Evolutionary conservation across 2,329 filamentous ascomycete species (phyloP), one percentile per base, ranked within the genome.

Genomic region (Zalaria obscura): DNA sequence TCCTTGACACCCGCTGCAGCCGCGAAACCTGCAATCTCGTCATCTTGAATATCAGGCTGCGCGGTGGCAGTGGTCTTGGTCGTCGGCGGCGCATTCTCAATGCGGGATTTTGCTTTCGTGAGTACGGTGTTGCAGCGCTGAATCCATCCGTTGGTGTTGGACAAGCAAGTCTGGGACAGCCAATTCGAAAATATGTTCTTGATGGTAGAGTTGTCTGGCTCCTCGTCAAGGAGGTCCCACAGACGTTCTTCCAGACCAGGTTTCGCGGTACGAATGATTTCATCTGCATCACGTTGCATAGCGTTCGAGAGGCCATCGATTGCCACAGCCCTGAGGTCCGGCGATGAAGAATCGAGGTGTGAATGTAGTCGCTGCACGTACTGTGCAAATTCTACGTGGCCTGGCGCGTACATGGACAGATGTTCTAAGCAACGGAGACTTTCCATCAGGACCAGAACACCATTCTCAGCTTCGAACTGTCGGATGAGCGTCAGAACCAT

Each of bases 21-120:
- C 28, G 88, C 88, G 55, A 98, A 96, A 0, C 91, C 91, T 40
- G 91, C 91, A 31, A 94, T 89, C 59, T 98, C 93, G 57, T 98
- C 91, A 56, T 98, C 91, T 47, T 89, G 83, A 0, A 96, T 64
- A 52, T 98, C 91, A n/a, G 84, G 72, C 8, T 74, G 68, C 3
- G 68, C 66, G 39, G 66, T 69, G 5, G 62, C 57, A 51, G 68
- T 73, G 7, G 66, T 60, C 3, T 41, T 43, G 11, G 67, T 63
- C 7, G 60, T 56, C 11, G 62, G 63, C 4, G 63, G 57, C 1
- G 67, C 58, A 35, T 73, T 68, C 27, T 76, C 71, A 2, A 66
- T 63, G 54, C 82, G 83, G 27, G 74, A 72, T 48, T 84, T 78
- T 0, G 84, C 93, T 71, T 93, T 93, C 31, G 85, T 91, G 47